Evolutionary conservation across 2,329 filamentous ascomycete genomes (phyloP).

Genomic region (Aspergillus latus): DNA sequence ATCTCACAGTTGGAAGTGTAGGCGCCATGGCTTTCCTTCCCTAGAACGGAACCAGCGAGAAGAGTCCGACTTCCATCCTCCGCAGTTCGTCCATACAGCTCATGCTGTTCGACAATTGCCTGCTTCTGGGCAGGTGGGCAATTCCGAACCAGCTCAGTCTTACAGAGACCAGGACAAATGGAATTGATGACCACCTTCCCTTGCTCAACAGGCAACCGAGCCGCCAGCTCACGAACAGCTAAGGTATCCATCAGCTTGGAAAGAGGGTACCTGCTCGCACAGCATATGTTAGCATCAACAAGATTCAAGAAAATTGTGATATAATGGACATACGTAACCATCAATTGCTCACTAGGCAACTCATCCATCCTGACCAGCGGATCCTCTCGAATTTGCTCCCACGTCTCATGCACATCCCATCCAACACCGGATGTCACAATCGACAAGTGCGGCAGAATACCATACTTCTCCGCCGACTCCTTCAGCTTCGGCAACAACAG

Average conservation of each 20-base stretch:
- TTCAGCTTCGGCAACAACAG: constrained; percentile 27
- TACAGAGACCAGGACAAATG: constrained; percentile 7
- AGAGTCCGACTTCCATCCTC: constrained; percentile 9
- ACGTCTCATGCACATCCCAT: constrained; percentile 18
- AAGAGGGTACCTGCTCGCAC: constrained; percentile 1
- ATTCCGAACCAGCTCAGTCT: constrained; percentile 2
- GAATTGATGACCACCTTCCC: constrained; percentile 9
- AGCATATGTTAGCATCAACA: neutral
- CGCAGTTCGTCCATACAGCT: neutral
- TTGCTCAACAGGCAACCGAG: constrained; percentile 1
- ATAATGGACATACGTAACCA: constrained; percentile 13
- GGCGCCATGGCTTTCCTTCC: constrained; percentile 4
- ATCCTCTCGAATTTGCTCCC: constrained; percentile 24
- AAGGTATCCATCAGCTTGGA: constrained; percentile 10
- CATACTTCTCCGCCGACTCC: constrained; percentile 19
- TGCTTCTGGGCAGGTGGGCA: neutral
- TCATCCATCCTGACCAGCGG: constrained; percentile 20
- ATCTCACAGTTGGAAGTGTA: neutral
- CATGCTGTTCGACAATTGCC: neutral
- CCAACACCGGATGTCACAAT: constrained; percentile 22
- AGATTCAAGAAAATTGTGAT: neutral
- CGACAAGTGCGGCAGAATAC: constrained; percentile 20
- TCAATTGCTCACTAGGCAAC: constrained; percentile 9
- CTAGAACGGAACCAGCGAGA: constrained; percentile 1
- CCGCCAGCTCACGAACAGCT: constrained; percentile 1